A percentile compares a stretch with the other conserved stretches of the same genome.
phyloP scores from a whole-genome alignment of 2,329 filamentous ascomycete genomes.

The Pseudogymnoascus sp. region DNA sequence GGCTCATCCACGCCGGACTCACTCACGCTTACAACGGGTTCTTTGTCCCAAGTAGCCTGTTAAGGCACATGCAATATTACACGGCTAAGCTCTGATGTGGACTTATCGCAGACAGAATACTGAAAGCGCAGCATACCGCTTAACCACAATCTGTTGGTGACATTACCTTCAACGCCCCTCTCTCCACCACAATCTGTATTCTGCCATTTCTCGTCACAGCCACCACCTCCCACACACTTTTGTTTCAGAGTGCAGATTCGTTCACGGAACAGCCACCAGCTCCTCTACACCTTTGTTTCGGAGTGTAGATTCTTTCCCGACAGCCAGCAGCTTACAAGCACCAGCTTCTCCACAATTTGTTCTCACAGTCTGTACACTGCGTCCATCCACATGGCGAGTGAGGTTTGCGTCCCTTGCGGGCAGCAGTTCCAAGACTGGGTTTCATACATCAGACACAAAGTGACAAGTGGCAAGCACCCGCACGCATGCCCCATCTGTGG shows the following conservation, averaged over 20 bases:
- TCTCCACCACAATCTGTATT: no score
- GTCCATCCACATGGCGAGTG: neutral
- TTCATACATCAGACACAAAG: slow-evolving; percentile 15
- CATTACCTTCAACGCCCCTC: neutral
- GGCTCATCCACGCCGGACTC: neutral
- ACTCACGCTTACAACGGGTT: neutral
- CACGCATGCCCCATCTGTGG: slow-evolving; percentile 16
- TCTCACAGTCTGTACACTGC: no score
- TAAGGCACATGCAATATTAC: neutral
- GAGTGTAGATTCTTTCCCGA: no score
- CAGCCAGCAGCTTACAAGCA: no score
- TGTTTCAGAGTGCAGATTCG: no score
- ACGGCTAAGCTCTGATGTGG: neutral
- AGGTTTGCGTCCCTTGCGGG: neutral
- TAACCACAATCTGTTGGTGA: neutral
- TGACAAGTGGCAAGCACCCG: slow-evolving; percentile 4
- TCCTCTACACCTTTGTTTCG: no score
- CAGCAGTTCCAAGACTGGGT: neutral
- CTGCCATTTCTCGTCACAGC: neutral
- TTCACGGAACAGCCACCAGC: no score
- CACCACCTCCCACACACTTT: neutral
- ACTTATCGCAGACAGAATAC: neutral
- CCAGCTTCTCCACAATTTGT: no score
- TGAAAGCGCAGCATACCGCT: neutral
- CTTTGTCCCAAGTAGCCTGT: neutral